Percentiles rank a stretch among this genome's conserved stretches.
Conservation (phyloP, 768 basidiomycete genomes). For the Lactarius deliciosus region DNA sequence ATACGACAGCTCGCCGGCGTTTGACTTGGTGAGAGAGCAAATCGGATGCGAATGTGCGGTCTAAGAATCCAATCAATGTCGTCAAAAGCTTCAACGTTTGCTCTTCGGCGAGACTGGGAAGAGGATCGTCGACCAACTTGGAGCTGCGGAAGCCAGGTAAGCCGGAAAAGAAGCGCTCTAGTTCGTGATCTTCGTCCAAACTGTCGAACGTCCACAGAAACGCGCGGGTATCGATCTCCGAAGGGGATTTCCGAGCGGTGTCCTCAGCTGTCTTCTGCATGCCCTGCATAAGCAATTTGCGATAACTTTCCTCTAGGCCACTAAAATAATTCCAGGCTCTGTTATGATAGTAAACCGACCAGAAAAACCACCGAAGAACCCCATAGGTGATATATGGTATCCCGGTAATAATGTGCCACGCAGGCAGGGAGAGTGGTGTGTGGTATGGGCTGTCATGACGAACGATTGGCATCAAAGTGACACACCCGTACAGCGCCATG, state of each 20-base stretch:
- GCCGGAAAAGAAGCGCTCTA: background rate
- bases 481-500: no score
- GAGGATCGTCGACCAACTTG: background rate
- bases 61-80: background rate
- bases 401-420: no score
- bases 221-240: background rate
- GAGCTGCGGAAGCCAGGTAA: background rate
- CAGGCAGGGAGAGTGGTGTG: no score
- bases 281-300: background rate
- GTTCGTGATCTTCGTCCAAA: background rate
- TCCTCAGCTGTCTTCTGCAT: background rate
- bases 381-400: no score
- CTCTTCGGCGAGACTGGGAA: background rate
- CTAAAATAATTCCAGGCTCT: no score
- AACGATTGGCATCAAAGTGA: no score
- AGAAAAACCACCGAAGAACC: no score
- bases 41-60: background rate
- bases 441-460: no score
- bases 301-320: no score
- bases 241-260: background rate
- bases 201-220: background rate
- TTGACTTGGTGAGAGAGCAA: background rate
- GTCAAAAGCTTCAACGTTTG: background rate
- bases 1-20: background rate
- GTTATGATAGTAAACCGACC: no score